Percentiles rank a stretch among this genome's conserved stretches.
Conservation (phyloP, 768 basidiomycete species). For the Pulveroboletus sp. region DNA sequence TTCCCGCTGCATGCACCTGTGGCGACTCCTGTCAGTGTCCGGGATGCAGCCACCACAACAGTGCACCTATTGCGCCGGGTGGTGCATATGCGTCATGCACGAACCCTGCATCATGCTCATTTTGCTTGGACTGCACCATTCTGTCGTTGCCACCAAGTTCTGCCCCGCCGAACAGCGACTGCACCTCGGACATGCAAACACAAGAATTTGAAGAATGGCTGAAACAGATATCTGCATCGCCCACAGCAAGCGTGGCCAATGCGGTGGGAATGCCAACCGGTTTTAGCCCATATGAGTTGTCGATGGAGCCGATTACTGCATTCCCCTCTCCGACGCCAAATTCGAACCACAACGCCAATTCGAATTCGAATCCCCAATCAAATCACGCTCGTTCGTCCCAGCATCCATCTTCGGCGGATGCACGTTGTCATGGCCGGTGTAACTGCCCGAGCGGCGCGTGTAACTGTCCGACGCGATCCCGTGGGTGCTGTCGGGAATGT, state of each 20-base stretch:
- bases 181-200: slow-evolving; percentile 40
- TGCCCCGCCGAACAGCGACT: slow-evolving; percentile 37
- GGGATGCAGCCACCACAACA: slow-evolving; percentile 56
- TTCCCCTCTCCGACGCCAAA: slow-evolving; percentile 12
- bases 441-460: slow-evolving; percentile 31
- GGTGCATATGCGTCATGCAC: slow-evolving; percentile 35
- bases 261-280: slow-evolving; percentile 17
- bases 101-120: slow-evolving; percentile 36
- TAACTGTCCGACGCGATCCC: slow-evolving; percentile 29
- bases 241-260: slow-evolving; percentile 8
- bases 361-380: not conserved
- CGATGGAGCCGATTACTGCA: slow-evolving; percentile 16
- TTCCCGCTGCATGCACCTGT: slow-evolving; percentile 55
- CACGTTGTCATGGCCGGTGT: slow-evolving; percentile 33
- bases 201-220: slow-evolving; percentile 62
- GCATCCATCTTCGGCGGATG: slow-evolving; percentile 16
- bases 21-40: slow-evolving; percentile 61
- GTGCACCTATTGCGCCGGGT: slow-evolving; percentile 34
- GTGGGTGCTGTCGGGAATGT: slow-evolving; percentile 16
- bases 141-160: slow-evolving; percentile 42
- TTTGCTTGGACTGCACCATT: slow-evolving; percentile 64
- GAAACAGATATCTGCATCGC: slow-evolving; percentile 38
- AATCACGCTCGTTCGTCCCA: slow-evolving; percentile 13
- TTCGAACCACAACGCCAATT: not conserved
- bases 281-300: slow-evolving; percentile 30